Base-by-base conservation (phyloP, 768 basidiomycete species). In the Cystofilobasidium macerans region DNA sequence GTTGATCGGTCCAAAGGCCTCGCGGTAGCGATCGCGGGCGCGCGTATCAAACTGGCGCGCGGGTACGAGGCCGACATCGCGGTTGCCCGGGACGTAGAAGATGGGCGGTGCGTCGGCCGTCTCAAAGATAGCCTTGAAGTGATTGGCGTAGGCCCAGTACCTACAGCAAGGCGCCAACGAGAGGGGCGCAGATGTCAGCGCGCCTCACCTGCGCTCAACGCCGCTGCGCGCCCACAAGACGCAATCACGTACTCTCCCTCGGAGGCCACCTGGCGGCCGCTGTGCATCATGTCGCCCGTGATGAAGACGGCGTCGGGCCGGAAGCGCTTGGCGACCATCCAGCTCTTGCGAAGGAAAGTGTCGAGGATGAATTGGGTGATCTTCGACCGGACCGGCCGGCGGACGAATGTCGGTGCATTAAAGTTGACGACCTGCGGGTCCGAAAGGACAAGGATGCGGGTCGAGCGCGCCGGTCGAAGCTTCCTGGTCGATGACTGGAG, bases 281-380 rank as follows among this genome's bases (percentile, higher is more conserved):
- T 84, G 71, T 94, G 90, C 83, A 94, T 83, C 88, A 94, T 87
- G 74, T 95, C 91, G 42, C 93, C 93, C 26, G 92, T 79, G 69
- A 94, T 87, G 2, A 95, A 78, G 6, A 94, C 82, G 18, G 78
- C 82, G 73, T 94, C 83, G 9, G 91, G 87, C 30, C 75, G 72
- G 32, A 75, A 77, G 61, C 82, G 78, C 8, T 78, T 76, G 3
- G 84, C 84, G 11, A 81, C 84, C 63, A 81, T 80, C 92, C 91
- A 95, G 72, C 81, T 86, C 77, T 90, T 93, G 54, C 87, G 82
- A 65, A 94, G 78, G 73, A 89, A 89, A 68, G 87, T 79, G 78
- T 94, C 88, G 59, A 87, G 85, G 61, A 90, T 73, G 68, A 83
- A 72, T 70, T 83, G 85, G 20, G 82, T 82, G 7, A 89, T 71